These are phyloP conservation scores for Stagonosporopsis cucurbitacearum DNA, from an alignment of 2,329 filamentous ascomycete species.

Conservation along the genomic window DNA sequence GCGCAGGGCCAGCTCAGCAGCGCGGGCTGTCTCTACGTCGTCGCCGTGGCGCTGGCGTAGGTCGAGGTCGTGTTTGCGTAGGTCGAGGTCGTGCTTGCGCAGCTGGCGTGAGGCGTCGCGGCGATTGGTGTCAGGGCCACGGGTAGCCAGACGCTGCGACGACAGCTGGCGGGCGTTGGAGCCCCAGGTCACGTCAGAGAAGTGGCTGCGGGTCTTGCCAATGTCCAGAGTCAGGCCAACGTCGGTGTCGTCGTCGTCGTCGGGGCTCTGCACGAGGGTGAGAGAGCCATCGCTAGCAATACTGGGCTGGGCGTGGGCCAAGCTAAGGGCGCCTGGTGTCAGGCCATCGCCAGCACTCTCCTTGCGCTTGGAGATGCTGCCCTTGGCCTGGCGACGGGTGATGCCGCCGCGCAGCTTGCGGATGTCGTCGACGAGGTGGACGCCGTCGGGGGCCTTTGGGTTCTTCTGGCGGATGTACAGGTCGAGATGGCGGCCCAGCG, in stretches of 20 bases:
- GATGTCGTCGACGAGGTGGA: slow-evolving; percentile 91
- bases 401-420: slow-evolving; percentile 81
- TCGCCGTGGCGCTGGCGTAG: slow-evolving; percentile 64
- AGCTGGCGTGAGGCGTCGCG: slow-evolving; percentile 44
- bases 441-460: slow-evolving; percentile 81
- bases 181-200: slow-evolving; percentile 75
- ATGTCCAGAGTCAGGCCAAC: slow-evolving; percentile 33
- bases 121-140: slow-evolving; percentile 52
- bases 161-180: slow-evolving; percentile 75
- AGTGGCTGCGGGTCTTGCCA: slow-evolving; percentile 47
- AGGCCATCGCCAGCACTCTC: slow-evolving; percentile 29
- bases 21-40: slow-evolving; percentile 78
- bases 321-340: too few relatives aligned
- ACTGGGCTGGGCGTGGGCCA: slow-evolving; percentile 26
- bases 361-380: slow-evolving; percentile 65
- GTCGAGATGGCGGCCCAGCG: slow-evolving; percentile 87
- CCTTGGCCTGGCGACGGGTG: slow-evolving; percentile 81
- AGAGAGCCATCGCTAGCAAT: slow-evolving; percentile 36
- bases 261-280: slow-evolving; percentile 35
- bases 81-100: slow-evolving; percentile 66
- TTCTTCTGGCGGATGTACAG: slow-evolving; percentile 94
- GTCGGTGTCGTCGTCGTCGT: slow-evolving; percentile 23
- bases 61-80: slow-evolving; percentile 67
- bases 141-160: slow-evolving; percentile 50
- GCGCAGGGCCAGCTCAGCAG: slow-evolving; percentile 82